Evolutionary conservation across 352 stramenopile genomes (phyloP), one percentile per base, ranked within the genome.

Genomic region (Thalassiosira exigua): DNA sequence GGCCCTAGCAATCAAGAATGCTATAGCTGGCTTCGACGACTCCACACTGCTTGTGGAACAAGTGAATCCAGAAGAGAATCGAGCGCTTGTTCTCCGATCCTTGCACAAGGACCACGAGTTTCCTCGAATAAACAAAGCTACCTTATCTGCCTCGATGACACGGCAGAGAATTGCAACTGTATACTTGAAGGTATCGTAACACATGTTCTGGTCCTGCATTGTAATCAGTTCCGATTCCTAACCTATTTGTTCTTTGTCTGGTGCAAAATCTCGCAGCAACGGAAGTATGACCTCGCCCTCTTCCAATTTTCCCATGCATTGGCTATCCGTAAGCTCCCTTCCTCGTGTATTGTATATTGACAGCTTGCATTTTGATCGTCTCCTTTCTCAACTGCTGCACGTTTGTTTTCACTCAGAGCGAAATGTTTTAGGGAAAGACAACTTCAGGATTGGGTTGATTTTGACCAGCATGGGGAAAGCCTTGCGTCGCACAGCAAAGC

Each of bases 1-100:
- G 57, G 77, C 77, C 4, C 61, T 85, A 19, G 33, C 67, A 22
- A 81, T 85, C 46, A 85, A 85, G 51, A 85, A 85, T 54, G 77
- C 60, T 1, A 69, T 85, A 44, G 65, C 77, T 42, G 77, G 77
- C 4, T 81, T 78, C 54, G 54, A 39, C 19, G 68, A 72, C 26
- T 75, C 66, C 26, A 66, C 33, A 12, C 66, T 42, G 17, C 36
- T 74, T 48, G 41, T 73, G 19, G 50, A 24, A 26, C 30, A 65
- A 51, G 30, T 53, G 0, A 62, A 77, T 61, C 54, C 59, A 54
- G 73, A 75, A 29, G 65, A 71, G 48, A 81, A 68, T 66, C 52
- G 62, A 21, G 64, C 57, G 21, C 32, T 85, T 26, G 60, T 85
- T 67, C 60, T 85, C 30, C 41, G 65, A 53, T 78, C 59, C 29